Percentiles rank a stretch among this genome's conserved stretches.
phyloP scores from a whole-genome alignment of 2,329 filamentous ascomycete species.

The Biscogniauxia mediterranea region DNA sequence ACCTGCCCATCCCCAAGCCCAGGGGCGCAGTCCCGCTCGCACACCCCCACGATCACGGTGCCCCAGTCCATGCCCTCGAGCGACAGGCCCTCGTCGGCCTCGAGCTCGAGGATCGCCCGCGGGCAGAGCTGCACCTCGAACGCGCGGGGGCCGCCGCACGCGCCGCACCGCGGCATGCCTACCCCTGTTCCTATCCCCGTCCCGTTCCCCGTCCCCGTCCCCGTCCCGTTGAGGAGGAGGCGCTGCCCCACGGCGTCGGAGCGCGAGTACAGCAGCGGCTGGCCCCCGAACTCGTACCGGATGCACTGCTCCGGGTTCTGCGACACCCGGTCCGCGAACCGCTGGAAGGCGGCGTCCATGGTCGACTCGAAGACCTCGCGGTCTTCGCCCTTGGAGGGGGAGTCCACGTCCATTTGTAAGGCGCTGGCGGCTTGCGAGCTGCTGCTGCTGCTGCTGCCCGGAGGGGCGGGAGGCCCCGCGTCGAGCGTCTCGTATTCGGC shows the following conservation, averaged over 20 bases:
- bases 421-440: too few species aligned
- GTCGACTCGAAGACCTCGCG: conserved; percentile 70
- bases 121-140: conserved; percentile 95
- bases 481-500: conserved; percentile 91
- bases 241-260: conserved; percentile 66
- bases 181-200: too few species aligned
- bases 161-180: conserved; percentile 73
- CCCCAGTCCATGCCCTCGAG: conserved; percentile 82
- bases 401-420: conserved; percentile 49
- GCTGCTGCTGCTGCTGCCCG: too few species aligned
- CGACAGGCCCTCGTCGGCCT: conserved; percentile 47
- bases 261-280: conserved; percentile 80
- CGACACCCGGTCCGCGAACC: conserved; percentile 70
- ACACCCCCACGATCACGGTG: conserved; percentile 84
- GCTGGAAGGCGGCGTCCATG: conserved; percentile 73
- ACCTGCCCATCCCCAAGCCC: conserved; percentile 57
- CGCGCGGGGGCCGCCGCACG: conserved; percentile 71
- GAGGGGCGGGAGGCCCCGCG: too few species aligned
- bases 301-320: conserved; percentile 84
- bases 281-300: conserved; percentile 73
- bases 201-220: conserved; percentile 38
- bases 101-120: conserved; percentile 84
- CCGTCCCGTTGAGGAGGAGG: conserved; percentile 6
- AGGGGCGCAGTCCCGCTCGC: conserved; percentile 69
- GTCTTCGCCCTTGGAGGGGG: conserved; percentile 49